phyloP scores from a whole-genome alignment of 148 eudicot species.

The Vaccinium myrtillus region DNA sequence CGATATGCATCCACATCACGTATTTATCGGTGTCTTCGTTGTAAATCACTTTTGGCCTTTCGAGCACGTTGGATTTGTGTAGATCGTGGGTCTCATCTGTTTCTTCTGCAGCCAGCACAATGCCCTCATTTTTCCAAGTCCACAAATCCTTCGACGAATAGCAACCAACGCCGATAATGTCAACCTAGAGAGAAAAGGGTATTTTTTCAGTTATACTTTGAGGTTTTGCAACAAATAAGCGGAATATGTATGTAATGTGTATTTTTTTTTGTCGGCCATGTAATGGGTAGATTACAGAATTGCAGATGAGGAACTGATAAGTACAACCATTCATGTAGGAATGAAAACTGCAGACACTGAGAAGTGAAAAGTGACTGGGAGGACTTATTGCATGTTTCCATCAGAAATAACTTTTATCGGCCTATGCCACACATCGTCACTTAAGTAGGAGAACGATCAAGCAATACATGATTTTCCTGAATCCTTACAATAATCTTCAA shows the following conservation, averaged over 20 bases:
- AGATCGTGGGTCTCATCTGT: slow-evolving; percentile 80
- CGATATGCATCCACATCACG: slow-evolving; percentile 99
- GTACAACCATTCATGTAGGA: background rate
- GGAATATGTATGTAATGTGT: background rate
- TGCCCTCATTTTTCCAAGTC: slow-evolving; percentile 96
- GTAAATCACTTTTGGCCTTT: slow-evolving; percentile 90
- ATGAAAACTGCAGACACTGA: background rate
- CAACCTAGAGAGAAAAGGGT: slow-evolving; percentile 52
- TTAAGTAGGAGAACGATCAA: background rate
- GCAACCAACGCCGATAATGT: slow-evolving; percentile 91
- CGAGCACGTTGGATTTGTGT: slow-evolving; percentile 85
- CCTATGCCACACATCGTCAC: background rate
- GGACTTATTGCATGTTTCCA: background rate
- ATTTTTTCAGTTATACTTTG: background rate
- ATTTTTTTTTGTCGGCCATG: background rate
- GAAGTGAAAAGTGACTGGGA: background rate
- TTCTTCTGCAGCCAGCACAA: slow-evolving; percentile 81
- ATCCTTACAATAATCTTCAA: background rate
- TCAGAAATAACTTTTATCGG: background rate
- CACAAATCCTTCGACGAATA: slow-evolving; percentile 97
- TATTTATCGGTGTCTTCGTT: slow-evolving; percentile 68
- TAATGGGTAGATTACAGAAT: background rate
- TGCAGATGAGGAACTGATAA: background rate
- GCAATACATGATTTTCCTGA: background rate
- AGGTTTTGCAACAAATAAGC: slow-evolving; percentile 1